Evolutionary conservation across 2,329 filamentous ascomycete species (phyloP), one percentile per base, ranked within the genome.

Genomic region (Neonectria faginata): DNA sequence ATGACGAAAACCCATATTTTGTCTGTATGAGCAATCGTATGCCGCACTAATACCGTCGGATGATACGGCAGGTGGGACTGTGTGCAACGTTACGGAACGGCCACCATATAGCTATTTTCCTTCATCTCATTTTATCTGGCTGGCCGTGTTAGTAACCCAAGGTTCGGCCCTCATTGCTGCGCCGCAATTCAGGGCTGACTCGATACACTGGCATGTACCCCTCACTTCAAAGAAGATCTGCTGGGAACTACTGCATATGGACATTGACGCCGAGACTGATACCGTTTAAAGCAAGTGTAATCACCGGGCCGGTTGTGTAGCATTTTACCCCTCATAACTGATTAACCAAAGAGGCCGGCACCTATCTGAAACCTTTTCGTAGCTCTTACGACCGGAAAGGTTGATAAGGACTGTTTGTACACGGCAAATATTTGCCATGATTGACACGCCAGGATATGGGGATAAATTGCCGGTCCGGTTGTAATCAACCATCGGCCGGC

Each of bases 261-360:
- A 33, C 11, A 20, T 29, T 12, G 20, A 11, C 41, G 39, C 50
- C 18, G 57, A 16, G 57, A 60, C 41, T 50, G 20, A 36, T 50
- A 60, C 20, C 20, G 16, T 36, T 16, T 9, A 20, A 20, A 42
- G 20, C 16, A 42, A 25, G 27, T 31, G 29, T 36, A 39, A 53
- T 60, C 25, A 27, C 57, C 57, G 57, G 48, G 36, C 57, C 57
- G 57, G 57, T 48, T 48, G 18, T 29, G 25, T 48, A 48, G 16
- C 57, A 31, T 27, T 50, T 50, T 39, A 60, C 57, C 57, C 57
- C 57, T 60, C 57, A 53, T 14, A 22, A n/a, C 5, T 45, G 57
- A 44, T 52, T 31, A 27, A 18, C 18, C 39, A 52, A 27, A 36
- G 12, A 16, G 41, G 4, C 47, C 25, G 27, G 48, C 8, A 11